Percentiles rank a stretch among this genome's conserved stretches.
Evolutionary conservation across 2,329 filamentous ascomycete species (phyloP).

Genomic region (Aureobasidium sp.): DNA sequence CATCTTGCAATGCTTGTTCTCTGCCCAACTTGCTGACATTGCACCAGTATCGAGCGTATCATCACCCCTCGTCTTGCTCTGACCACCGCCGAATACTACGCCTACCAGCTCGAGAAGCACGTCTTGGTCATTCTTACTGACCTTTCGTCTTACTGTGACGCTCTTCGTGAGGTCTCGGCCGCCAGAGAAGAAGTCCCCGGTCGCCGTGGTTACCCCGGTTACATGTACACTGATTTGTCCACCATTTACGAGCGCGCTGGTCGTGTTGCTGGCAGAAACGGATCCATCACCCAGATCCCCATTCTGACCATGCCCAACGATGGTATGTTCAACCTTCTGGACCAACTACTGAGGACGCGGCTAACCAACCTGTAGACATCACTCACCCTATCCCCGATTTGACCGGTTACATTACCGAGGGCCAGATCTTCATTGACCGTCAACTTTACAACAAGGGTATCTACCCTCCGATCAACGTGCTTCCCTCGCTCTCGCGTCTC

Average conservation of each 20-base stretch:
- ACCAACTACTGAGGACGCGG: no score
- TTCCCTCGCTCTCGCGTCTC: slow-evolving; percentile 94
- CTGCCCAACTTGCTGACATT: background rate
- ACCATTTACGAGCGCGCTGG: slow-evolving; percentile 99
- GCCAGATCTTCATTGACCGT: slow-evolving; percentile 96
- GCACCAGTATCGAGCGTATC: slow-evolving; percentile 85
- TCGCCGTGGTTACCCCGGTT: slow-evolving; percentile 98
- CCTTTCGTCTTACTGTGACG: slow-evolving; percentile 96
- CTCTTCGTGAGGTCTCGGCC: slow-evolving; percentile 94
- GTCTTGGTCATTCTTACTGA: slow-evolving; percentile 97
- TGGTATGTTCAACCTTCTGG: slow-evolving; percentile 37
- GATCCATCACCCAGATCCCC: slow-evolving; percentile 97
- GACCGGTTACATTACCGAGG: slow-evolving; percentile 98
- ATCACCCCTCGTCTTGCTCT: slow-evolving; percentile 97
- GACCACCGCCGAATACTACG: slow-evolving; percentile 98
- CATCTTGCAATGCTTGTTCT: background rate
- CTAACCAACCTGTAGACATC: slow-evolving; percentile 52
- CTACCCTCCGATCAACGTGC: slow-evolving; percentile 97
- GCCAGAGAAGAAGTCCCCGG: slow-evolving; percentile 97
- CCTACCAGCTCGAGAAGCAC: slow-evolving; percentile 99
- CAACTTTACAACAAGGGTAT: slow-evolving; percentile 91
- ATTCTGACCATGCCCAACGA: slow-evolving; percentile 99
- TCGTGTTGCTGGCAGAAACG: slow-evolving; percentile 92
- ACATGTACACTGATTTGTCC: slow-evolving; percentile 99
- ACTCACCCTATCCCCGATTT: slow-evolving; percentile 98